Percentiles rank a stretch among this genome's conserved stretches.
Conservation (phyloP, 75 land plant genomes). For the Gnetum montanum region DNA sequence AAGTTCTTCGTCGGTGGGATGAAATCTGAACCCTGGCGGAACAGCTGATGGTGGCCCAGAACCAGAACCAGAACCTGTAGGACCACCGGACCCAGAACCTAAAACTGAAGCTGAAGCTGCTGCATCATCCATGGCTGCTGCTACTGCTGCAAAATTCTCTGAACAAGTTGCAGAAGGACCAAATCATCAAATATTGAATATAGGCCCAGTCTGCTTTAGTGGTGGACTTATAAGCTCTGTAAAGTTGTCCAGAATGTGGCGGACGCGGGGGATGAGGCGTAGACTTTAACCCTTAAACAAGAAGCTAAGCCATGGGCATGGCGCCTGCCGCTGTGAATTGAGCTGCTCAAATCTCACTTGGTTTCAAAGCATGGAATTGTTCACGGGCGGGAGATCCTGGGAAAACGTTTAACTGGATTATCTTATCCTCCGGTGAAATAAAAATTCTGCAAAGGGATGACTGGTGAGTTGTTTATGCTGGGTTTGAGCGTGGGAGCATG, state of each 20-base stretch:
- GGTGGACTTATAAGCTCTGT: background rate
- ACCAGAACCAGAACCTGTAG: background rate
- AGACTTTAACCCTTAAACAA: background rate
- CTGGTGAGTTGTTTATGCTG: too few species aligned
- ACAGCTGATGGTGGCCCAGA: slow-evolving; percentile 11
- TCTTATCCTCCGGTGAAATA: background rate
- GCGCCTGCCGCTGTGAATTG: background rate
- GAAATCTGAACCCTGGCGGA: slow-evolving; percentile 64
- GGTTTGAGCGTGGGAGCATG: too few species aligned
- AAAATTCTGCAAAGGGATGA: background rate
- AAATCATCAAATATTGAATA: too few species aligned
- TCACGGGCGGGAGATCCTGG: too few species aligned
- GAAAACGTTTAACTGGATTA: background rate
- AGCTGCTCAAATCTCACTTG: background rate
- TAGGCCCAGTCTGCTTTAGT: background rate
- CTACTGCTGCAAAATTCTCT: too few species aligned
- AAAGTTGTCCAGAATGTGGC: background rate
- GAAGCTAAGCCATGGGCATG: background rate
- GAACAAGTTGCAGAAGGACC: too few species aligned
- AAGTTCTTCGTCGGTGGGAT: slow-evolving; percentile 69
- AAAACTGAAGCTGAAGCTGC: background rate
- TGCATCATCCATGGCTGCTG: background rate
- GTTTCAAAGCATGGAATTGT: background rate
- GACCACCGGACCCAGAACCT: background rate
- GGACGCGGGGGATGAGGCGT: slow-evolving; percentile 2